Evolutionary conservation across 1,284 basidiomycete genomes (phyloP).

Genomic region (Sporisorium iseilematis-ciliati): DNA sequence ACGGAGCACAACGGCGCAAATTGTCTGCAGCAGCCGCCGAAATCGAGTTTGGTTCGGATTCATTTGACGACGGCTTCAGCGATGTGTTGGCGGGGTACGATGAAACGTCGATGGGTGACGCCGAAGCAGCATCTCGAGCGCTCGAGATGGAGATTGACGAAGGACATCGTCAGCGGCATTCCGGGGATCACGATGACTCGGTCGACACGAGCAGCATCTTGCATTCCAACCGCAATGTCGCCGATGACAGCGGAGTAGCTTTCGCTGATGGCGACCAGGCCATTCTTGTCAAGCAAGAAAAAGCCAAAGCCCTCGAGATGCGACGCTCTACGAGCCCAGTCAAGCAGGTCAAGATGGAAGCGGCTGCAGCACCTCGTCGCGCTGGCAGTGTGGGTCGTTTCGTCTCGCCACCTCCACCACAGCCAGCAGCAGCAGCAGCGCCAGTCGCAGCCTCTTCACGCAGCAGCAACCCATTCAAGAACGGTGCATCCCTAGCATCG

Average conservation of each 20-base stretch:
- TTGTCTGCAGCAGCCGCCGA: conserved; percentile 10
- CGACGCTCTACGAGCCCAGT: conserved; percentile 44
- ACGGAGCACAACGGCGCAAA: neutral
- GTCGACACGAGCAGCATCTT: neutral
- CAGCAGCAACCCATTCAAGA: neutral
- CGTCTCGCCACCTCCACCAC: conserved; percentile 38
- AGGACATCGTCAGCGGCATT: neutral
- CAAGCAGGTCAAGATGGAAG: conserved; percentile 44
- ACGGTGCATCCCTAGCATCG: neutral
- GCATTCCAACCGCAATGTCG: conserved; percentile 12
- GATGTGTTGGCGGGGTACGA: conserved; percentile 40
- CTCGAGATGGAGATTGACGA: conserved; percentile 48
- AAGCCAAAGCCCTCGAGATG: conserved; percentile 19
- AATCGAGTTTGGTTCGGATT: conserved; percentile 33
- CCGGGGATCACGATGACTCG: conserved; percentile 1
- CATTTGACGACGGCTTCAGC: conserved; percentile 38
- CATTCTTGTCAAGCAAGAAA: conserved; percentile 29
- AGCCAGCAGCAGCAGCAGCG: conserved; percentile 4
- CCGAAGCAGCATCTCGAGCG: conserved; percentile 40
- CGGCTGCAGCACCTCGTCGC: conserved; percentile 18
- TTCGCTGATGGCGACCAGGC: conserved; percentile 4
- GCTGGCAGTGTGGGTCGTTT: conserved; percentile 50
- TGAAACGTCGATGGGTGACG: conserved; percentile 40
- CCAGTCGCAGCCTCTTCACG: neutral
- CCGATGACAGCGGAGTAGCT: conserved; percentile 46